Evolutionary conservation across 305 asterid species (phyloP).

Genomic region (Caryopteris hybrid): DNA sequence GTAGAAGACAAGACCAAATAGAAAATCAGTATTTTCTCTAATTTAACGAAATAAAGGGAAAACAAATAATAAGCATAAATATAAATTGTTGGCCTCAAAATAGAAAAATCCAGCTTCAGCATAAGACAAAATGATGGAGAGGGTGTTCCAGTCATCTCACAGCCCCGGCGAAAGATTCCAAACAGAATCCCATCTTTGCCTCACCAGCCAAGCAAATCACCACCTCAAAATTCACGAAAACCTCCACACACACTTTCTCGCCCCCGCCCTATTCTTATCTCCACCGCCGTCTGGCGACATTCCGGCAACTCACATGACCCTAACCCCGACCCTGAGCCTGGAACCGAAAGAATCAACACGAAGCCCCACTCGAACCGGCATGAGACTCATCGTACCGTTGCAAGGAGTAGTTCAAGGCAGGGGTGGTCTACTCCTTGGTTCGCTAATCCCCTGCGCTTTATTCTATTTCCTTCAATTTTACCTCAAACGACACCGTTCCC

Average conservation of each 20-base stretch:
- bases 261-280: slow-evolving; percentile 15
- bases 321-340: slow-evolving; percentile 23
- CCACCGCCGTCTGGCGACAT: slow-evolving; percentile 16
- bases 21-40: too few relatives aligned
- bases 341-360: slow-evolving; percentile 26
- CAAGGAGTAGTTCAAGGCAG: slow-evolving; percentile 93
- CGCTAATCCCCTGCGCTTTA: slow-evolving; percentile 84
- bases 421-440: slow-evolving; percentile 84
- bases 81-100: neutral
- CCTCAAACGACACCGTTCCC: slow-evolving; percentile 74
- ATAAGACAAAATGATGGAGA: neutral
- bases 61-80: neutral
- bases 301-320: slow-evolving; percentile 39
- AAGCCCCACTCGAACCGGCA: slow-evolving; percentile 42
- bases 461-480: slow-evolving; percentile 83
- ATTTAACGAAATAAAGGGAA: neutral
- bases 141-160: slow-evolving; percentile 14
- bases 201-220: slow-evolving; percentile 24
- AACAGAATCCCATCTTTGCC: slow-evolving; percentile 33
- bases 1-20: too few relatives aligned
- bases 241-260: slow-evolving; percentile 7
- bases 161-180: slow-evolving; percentile 29
- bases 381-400: slow-evolving; percentile 90
- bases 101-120: neutral
- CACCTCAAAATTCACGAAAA: slow-evolving; percentile 41